phyloP scores from a whole-genome alignment of 2,329 filamentous ascomycete genomes.

The Aspergillus brasiliensis region DNA sequence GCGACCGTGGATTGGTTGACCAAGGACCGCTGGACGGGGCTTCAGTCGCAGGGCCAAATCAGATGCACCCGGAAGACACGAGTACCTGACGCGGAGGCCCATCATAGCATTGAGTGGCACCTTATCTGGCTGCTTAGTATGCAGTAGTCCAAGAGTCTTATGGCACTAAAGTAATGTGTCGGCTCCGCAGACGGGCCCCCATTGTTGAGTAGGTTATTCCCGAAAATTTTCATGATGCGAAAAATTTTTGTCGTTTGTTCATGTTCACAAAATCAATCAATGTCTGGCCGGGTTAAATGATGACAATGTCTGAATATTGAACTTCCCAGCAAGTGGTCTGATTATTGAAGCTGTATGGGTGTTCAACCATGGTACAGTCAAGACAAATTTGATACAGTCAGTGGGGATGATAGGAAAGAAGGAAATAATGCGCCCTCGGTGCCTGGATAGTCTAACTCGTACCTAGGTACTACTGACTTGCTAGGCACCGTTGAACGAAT shows the following conservation, averaged over 20 bases:
- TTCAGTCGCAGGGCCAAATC: constrained; percentile 20
- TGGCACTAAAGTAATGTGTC: background rate
- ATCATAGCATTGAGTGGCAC: constrained; percentile 13
- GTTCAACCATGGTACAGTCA: constrained; percentile 18
- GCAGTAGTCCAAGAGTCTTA: background rate
- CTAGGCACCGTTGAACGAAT: background rate
- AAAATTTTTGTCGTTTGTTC: no score
- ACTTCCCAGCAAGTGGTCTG: background rate
- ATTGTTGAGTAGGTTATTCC: background rate
- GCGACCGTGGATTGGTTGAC: constrained; percentile 27
- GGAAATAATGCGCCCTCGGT: constrained; percentile 1
- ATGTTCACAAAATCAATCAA: no score
- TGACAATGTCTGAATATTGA: background rate
- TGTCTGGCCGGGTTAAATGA: no score
- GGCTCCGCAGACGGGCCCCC: background rate
- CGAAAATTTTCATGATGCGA: no score
- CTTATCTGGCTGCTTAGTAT: constrained; percentile 2
- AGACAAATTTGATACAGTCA: constrained; percentile 20
- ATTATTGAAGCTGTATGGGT: constrained; percentile 1
- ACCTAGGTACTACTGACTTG: background rate
- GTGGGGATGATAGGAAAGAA: constrained; percentile 21
- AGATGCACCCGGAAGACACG: constrained; percentile 12
- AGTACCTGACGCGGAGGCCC: constrained; percentile 16
- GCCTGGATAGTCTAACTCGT: background rate
- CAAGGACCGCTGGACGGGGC: constrained; percentile 11